phyloP scores from a whole-genome alignment of 1,139 yeast species.

The Saccharomyces hybrid region DNA sequence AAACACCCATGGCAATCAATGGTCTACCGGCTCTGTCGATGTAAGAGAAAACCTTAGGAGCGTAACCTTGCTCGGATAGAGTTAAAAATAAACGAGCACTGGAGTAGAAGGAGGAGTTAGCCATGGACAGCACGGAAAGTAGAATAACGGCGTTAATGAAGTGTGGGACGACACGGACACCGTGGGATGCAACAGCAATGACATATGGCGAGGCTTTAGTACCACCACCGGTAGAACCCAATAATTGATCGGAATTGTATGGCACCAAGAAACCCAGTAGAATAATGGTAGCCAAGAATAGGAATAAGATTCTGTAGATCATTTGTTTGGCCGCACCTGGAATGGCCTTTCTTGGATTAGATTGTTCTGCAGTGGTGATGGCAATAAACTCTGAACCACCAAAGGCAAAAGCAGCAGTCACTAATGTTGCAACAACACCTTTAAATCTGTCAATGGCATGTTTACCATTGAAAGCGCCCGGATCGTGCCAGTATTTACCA shows the following conservation, averaged over 20 bases:
- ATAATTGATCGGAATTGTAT: constrained; percentile 41
- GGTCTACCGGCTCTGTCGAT: constrained; percentile 58
- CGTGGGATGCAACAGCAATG: constrained; percentile 60
- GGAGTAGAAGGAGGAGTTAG: constrained; percentile 49
- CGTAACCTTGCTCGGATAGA: constrained; percentile 49
- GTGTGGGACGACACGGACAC: constrained; percentile 47
- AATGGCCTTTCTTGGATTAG: constrained; percentile 64
- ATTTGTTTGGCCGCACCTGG: constrained; percentile 73
- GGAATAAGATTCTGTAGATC: constrained; percentile 60
- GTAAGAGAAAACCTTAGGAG: constrained; percentile 48
- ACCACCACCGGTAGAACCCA: constrained; percentile 39
- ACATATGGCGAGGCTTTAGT: constrained; percentile 68
- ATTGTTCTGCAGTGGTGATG: constrained; percentile 82
- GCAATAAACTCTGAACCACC: constrained; percentile 83
- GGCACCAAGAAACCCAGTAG: constrained; percentile 66
- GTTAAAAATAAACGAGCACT: constrained; percentile 52
- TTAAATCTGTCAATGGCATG: constrained; percentile 41
- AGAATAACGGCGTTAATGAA: constrained; percentile 43
- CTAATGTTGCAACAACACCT: constrained; percentile 77
- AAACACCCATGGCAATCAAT: constrained; percentile 41
- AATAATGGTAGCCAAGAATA: constrained; percentile 54
- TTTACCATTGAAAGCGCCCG: constrained; percentile 45
- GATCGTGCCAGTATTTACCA: constrained; percentile 50
- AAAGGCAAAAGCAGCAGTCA: constrained; percentile 80
- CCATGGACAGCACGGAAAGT: constrained; percentile 43